Base-by-base conservation (phyloP, 768 basidiomycete species). In the Sporobolomyces phaffii region DNA sequence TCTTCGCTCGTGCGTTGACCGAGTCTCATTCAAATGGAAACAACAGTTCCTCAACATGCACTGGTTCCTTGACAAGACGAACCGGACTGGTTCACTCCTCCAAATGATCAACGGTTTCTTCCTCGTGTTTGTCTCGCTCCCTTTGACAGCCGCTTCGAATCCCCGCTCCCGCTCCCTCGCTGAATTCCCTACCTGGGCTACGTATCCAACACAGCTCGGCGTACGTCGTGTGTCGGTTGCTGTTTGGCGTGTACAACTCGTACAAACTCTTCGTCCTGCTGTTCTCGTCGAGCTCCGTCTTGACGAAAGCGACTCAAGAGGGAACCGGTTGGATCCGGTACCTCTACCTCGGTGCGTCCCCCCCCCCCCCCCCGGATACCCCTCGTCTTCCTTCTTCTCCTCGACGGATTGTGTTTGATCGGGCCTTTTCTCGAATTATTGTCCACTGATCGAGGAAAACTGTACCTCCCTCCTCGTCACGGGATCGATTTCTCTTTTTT, bases 41-140 rank as follows among this genome's bases (percentile, higher is more conserved):
- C 17, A 33, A 33, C 48, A 67, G 59, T 72, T 72, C 66, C 66
- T 72, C 31, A 72, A 72, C 70, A 36, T 61, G 7, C 70, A 72
- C 66, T 72, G 70, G 70, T 64, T 63, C 29, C 41, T 64, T 40
- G 70, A 72, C 60, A 72, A 72, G 45, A 60, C 64, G 29, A 34
- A 54, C 14, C 38, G 64, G 29, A 72, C 70, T 22, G 70, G 70
- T 3, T 62, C 63, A 2, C 41, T 45, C 36, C 36, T 36, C 13
- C 70, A 72, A 50, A 47, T 72, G 48, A 40, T 72, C 54, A 72
- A 72, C 60, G 70, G 70, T 31, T 47, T 50, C 41, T 64, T 58
- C 60, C 66, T 72, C 33, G 53, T 72, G 64, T 66, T 10, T 17
- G 53, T 59, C 33, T n/a, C 43, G n/a, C n/a, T n/a, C n/a, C n/a